Evolutionary conservation across 2,329 filamentous ascomycete species (phyloP).

Genomic region (Colletotrichum sp.): DNA sequence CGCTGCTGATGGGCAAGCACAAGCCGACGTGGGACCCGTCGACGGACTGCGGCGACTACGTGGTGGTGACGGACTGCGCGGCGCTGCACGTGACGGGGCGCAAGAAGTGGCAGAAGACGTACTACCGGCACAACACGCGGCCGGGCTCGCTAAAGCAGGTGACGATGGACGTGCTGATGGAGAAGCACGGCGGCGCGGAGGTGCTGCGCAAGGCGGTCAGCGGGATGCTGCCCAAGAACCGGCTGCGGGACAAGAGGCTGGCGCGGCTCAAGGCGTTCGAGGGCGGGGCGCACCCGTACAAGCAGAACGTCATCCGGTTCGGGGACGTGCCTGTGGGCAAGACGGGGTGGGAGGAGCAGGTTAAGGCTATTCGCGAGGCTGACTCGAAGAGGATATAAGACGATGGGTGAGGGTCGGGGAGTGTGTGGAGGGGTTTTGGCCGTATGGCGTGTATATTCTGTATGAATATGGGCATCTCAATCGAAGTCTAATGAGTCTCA

Average conservation of each 20-base stretch:
- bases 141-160: conserved; percentile 87
- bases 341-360: conserved; percentile 57
- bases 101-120: conserved; percentile 92
- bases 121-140: conserved; percentile 92
- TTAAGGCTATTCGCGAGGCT: conserved; percentile 53
- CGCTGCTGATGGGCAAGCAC: conserved; percentile 96
- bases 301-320: conserved; percentile 82
- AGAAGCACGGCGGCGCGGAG: conserved; percentile 92
- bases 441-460: conserved; percentile 22
- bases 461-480: conserved; percentile 22
- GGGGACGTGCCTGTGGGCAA: conserved; percentile 61
- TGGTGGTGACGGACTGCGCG: conserved; percentile 89
- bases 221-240: conserved; percentile 98
- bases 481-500: conserved; percentile 4
- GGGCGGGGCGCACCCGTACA: conserved; percentile 89
- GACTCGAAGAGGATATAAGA: conserved; percentile 56
- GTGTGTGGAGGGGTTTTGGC: not conserved
- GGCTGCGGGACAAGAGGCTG: conserved; percentile 85
- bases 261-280: conserved; percentile 95
- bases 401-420: not conserved
- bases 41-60: conserved; percentile 98
- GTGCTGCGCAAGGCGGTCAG: conserved; percentile 89
- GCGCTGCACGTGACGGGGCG: conserved; percentile 88
- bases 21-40: conserved; percentile 98
- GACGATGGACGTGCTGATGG: conserved; percentile 94